Percentiles rank a stretch among this genome's conserved stretches.
These are phyloP conservation scores for Russula foetens DNA, from an alignment of 768 basidiomycete species.

Conservation along the genomic window DNA sequence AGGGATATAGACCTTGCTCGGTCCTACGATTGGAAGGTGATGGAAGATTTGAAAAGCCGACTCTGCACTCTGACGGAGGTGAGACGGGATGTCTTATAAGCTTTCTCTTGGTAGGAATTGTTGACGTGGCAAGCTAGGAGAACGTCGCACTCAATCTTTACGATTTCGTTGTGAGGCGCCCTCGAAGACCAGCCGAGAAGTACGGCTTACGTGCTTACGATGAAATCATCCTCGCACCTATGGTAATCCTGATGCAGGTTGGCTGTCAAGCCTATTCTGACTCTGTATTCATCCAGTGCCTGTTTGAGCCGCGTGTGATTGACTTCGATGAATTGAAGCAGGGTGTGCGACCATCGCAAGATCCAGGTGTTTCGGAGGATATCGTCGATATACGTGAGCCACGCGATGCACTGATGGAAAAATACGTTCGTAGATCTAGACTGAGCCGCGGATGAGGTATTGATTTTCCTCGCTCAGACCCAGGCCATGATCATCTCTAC, in stretches of 20 bases:
- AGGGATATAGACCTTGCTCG: constrained; percentile 67
- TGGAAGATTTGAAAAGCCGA: constrained; percentile 85
- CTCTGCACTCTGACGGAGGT: constrained; percentile 88
- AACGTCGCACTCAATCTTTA: constrained; percentile 87
- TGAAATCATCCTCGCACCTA: constrained; percentile 89
- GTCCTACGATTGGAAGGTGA: constrained; percentile 81
- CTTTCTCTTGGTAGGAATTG: neutral
- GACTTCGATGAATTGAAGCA: constrained; percentile 75
- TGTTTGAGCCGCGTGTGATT: constrained; percentile 90
- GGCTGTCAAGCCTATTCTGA: neutral
- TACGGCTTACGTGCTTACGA: constrained; percentile 90
- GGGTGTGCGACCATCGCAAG: constrained; percentile 40
- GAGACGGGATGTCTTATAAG: constrained; percentile 21
- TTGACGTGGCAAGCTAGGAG: constrained; percentile 38
- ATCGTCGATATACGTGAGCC: constrained; percentile 36
- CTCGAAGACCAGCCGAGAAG: constrained; percentile 71
- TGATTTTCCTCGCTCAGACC: constrained; percentile 41
- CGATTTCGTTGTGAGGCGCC: constrained; percentile 79
- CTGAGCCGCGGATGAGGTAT: neutral
- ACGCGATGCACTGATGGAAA: constrained; percentile 27
- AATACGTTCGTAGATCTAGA: constrained; percentile 30
- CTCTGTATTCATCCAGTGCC: constrained; percentile 42
- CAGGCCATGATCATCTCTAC: constrained; percentile 89
- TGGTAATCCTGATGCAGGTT: constrained; percentile 47
- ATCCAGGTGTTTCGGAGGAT: constrained; percentile 65